Evolutionary conservation across 768 basidiomycete genomes (phyloP).

Genomic region (Trametes cubensis): DNA sequence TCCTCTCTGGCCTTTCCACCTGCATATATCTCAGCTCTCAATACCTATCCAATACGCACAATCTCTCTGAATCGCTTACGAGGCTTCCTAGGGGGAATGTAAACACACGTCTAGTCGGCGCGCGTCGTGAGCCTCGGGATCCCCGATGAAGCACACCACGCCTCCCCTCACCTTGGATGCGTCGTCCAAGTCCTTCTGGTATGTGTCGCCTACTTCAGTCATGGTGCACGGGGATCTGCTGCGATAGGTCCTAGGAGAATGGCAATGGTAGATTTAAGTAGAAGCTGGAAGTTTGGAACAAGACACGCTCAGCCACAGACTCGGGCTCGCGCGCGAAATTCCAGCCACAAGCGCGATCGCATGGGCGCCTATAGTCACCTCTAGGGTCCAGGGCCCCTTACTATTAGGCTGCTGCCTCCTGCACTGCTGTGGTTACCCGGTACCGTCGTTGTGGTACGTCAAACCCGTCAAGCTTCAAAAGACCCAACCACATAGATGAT

Average conservation of each 20-base stretch:
- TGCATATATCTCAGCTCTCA: no score
- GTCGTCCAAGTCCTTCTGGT: constrained; percentile 24
- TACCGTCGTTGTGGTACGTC: no score
- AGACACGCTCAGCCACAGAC: constrained; percentile 1
- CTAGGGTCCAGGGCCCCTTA: no score
- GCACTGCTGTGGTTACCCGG: no score
- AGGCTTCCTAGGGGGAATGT: constrained; percentile 23
- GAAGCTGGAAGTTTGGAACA: not conserved
- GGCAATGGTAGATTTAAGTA: not conserved
- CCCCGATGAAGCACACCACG: not conserved
- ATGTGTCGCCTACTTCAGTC: not conserved
- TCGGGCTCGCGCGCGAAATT: not conserved
- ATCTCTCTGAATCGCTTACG: no score
- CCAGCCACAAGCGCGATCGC: not conserved
- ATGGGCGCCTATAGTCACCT: no score
- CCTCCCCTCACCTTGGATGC: constrained; percentile 22
- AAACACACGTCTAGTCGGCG: constrained; percentile 26
- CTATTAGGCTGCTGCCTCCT: no score
- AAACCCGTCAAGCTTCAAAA: no score
- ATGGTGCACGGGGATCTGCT: not conserved
- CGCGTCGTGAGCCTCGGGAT: not conserved
- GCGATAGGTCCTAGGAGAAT: not conserved
- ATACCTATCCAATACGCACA: no score
- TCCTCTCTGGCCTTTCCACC: not conserved
- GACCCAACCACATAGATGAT: no score